Base-by-base conservation (phyloP, 257 asterid genomes). In the Nicotiana sylvestris region DNA sequence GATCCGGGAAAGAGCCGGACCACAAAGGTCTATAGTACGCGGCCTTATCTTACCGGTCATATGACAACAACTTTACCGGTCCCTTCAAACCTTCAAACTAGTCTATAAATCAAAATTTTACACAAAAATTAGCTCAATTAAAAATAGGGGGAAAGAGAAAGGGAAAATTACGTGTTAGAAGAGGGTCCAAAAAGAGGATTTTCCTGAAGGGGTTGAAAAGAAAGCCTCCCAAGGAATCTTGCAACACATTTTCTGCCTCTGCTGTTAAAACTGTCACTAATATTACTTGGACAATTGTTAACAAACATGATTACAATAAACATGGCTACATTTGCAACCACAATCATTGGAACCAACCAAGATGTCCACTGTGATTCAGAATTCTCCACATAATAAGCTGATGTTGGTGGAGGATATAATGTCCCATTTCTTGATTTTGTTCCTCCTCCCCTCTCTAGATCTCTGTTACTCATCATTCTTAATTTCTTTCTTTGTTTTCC, bases 181-280 rank as follows among this genome's bases (percentile, higher is more conserved):
- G 99, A 94, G 39, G 99, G 98, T 55, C 99, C 99, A 82, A 93
- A 91, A 64, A 94, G 97, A 53, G 99, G 99, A 85, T 96, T 96
- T 84, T 94, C 98, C 35, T 89, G 86, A 18, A 92, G 92, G 35
- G 99, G 98, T 89, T 96, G 96, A 90, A 96, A 96, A 4, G 99
- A 96, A 82, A 96, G 85, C 87, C 99, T 89, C 25, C 98, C 97
- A 64, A 96, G 97, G 83, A 94, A 93, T 82, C 35, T 91, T 1
- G 95, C 97, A 18, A 92, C 97, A 82, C 99, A 96, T 82, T 78
- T 85, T 0, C 95, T 93, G 0, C 32, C 53, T 83, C 69, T 85
- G 0, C 94, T 92, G 4, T 33, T 66, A 39, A 55, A 1, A 11
- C 88, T 86, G 25, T 77, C 51, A 43, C 12, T 61, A 43, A 83